Base-by-base conservation (phyloP, 768 basidiomycete species). In the Russula lepida region DNA sequence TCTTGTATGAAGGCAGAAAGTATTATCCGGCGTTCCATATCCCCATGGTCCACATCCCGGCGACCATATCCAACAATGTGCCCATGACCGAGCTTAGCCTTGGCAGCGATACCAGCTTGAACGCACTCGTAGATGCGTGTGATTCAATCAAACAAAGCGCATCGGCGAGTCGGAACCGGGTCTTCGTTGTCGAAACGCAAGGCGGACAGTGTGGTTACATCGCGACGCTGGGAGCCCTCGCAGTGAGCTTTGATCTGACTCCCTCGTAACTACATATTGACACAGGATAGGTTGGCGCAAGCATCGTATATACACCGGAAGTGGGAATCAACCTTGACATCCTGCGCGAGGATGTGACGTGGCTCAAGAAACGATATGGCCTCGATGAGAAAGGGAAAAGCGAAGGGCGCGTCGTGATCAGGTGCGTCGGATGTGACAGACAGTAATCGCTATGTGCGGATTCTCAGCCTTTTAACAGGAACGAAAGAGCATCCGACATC, bases 91-190 rank as follows among this genome's bases (percentile, higher is more conserved):
- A 98, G 71, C 92, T 90, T 74, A 95, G 92, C 71, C 75, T 99
- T 62, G 97, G 97, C 49, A 89, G 86, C 67, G 97, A 99, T 70
- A 99, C 97, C n/a, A 91, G 89, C 72, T 77, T 99, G 79, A 99
- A 98, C 72, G 94, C 95, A 3, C 79, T 99, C 32, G 94, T 98
- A 56, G 92, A 95, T 63, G 97, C 97, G 6, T 98, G 95, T 71
- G 97, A 99, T 74, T 86, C 95, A 44, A 98, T 99, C 76, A 97
- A 95, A 76, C 97, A 99, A 79, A 95, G 92, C 69, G 97, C 97
- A 11, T 90, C 90, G 58, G 95, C 97, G 5, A 97, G 93, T 70
- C 74, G 97, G 64, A 94, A 98, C 72, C 79, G 97, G 46, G 97
- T 98, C 61, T 99, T 99, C 71, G 89, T 98, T 1, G 92, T 99